Percentiles rank a stretch among this genome's conserved stretches.
Conservation (phyloP, 192 early-diverging fungal species). For the Linnemannia exigua region DNA sequence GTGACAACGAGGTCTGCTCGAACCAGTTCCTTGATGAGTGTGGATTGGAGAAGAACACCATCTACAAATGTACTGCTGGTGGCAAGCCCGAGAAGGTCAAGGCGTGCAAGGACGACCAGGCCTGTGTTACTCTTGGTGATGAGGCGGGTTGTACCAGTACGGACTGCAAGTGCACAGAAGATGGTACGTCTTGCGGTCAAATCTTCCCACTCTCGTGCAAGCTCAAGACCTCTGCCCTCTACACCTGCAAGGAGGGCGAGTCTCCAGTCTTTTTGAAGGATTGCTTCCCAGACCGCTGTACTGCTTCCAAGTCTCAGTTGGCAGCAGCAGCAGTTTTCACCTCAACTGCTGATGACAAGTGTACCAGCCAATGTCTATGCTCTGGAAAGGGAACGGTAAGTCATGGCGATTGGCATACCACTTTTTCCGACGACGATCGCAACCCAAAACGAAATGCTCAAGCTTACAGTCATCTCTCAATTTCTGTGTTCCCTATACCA, state of each 20-base stretch:
- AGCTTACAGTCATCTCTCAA: too few species aligned
- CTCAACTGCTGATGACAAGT: background rate
- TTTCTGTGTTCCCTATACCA: too few species aligned
- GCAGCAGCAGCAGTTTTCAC: background rate
- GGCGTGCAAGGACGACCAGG: background rate
- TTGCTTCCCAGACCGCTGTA: background rate
- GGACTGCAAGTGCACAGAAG: background rate
- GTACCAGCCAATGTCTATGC: background rate
- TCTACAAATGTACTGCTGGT: background rate
- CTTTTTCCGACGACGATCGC: background rate
- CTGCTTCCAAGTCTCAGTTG: background rate
- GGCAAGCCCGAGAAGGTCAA: background rate
- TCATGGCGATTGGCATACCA: too few species aligned
- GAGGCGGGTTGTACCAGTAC: background rate
- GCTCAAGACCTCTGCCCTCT: background rate
- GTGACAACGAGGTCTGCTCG: constrained; percentile 3
- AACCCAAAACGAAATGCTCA: too few species aligned
- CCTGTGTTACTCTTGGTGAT: background rate
- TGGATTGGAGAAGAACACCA: background rate
- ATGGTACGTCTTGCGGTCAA: background rate
- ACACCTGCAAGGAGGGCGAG: background rate
- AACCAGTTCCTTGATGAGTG: background rate
- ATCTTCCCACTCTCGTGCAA: background rate
- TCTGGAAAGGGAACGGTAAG: background rate
- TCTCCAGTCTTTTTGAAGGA: background rate